Evolutionary conservation across 495 filamentous ascomycete species (phyloP).

Genomic region (Cercophora samala): DNA sequence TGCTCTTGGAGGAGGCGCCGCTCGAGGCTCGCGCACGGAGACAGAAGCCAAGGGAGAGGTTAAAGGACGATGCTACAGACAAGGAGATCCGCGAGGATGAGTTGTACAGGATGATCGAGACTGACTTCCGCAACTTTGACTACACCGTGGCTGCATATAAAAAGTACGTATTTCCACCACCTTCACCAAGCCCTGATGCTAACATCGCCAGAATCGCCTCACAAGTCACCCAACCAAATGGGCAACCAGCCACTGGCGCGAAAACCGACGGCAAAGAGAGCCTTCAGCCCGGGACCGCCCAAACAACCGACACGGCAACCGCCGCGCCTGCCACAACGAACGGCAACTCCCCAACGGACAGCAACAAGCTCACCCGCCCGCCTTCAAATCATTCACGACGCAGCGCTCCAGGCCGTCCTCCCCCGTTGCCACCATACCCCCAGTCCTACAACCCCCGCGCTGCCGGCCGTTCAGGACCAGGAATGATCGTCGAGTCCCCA

Average conservation of each 20-base stretch:
- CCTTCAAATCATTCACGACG: conserved; percentile 10
- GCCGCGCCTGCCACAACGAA: conserved; percentile 28
- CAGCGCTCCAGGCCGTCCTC: conserved; percentile 28
- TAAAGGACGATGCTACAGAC: conserved; percentile 91
- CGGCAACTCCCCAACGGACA: conserved; percentile 25
- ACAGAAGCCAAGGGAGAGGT: conserved; percentile 85
- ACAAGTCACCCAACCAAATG: conserved; percentile 1
- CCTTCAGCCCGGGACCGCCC: conserved; percentile 32
- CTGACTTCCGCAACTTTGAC: conserved; percentile 91
- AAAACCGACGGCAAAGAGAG: conserved; percentile 20
- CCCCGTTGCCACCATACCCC: conserved; percentile 49
- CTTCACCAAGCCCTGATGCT: conserved; percentile 22
- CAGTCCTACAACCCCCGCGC: conserved; percentile 38
- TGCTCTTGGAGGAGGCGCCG: conserved; percentile 91
- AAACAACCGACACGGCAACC: conserved; percentile 44
- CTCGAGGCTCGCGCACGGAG: conserved; percentile 86
- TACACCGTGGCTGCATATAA: conserved; percentile 75
- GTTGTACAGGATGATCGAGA: conserved; percentile 90
- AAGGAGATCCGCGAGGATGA: conserved; percentile 95
- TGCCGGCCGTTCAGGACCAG: conserved; percentile 31
- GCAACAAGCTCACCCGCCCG: conserved; percentile 18
- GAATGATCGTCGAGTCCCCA: conserved; percentile 65
- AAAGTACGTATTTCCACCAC: conserved; percentile 43
- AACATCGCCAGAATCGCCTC: conserved; percentile 5
- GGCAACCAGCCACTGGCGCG: conserved; percentile 11